Evolutionary conservation across 1,139 yeast genomes (phyloP), one percentile per base, ranked within the genome.

Genomic region (Blastobotrys indianensis): DNA sequence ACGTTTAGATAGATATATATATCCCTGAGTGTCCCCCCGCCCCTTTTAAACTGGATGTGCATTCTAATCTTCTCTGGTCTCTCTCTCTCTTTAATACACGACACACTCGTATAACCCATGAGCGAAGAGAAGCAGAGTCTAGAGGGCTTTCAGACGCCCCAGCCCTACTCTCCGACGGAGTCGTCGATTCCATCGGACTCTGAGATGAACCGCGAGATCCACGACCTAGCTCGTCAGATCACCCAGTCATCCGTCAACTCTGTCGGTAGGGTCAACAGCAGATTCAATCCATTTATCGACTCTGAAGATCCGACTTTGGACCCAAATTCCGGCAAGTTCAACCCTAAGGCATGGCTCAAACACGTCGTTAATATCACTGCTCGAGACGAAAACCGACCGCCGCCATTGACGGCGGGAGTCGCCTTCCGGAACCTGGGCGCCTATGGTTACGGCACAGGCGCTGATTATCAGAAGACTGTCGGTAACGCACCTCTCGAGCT

Each of bases 401-500:
- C 52, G 37, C 31, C 53, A 41, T 29, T 48, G 42, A 45, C 55
- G 32, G 55, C 58, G 6, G 94, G 95, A 9, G 70, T 87, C 33
- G 75, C 83, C 3, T 87, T 81, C 72, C 74, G 76, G 50, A 67
- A 84, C 56, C 66, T 87, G 54, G 67, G 84, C 47, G 94, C 90
- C 1, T 76, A 73, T 53, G 96, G 95, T 49, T 74, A 75, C 49
- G 88, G 92, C 9, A 72, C 83, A 4, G 94, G 83, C 58, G 76
- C 88, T 2, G 92, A 85, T 58, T 87, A 82, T 65, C 95, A 85
- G 64, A 70, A 83, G 20, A 85, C 88, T 1, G 80, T 84, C 9
- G 58, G 73, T 17, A 85, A 83, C 58, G 68, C 73, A 11, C 65
- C 61, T 5, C 43, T 58, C 37, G 65, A 51, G 37, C 64, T 43